Evolutionary conservation across 176 grass and related monocot species (phyloP).

Genomic region (Alloteropsis semialata): DNA sequence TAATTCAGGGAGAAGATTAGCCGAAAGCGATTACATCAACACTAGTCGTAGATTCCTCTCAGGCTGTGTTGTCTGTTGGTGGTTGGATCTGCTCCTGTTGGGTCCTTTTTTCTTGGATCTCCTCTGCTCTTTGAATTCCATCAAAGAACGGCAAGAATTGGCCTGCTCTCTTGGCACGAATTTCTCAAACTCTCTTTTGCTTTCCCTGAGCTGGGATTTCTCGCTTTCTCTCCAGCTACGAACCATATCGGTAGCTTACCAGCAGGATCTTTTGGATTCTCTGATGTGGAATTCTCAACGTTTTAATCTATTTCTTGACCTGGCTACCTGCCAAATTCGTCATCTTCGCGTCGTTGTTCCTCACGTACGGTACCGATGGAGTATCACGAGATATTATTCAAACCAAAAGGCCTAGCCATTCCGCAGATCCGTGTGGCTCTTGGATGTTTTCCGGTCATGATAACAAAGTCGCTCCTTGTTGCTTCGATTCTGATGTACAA

Average conservation of each 20-base stretch:
- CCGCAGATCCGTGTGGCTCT: background rate
- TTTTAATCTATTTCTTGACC: background rate
- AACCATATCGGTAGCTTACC: background rate
- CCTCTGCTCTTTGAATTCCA: background rate
- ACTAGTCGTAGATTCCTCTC: background rate
- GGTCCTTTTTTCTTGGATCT: background rate
- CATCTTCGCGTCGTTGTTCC: background rate
- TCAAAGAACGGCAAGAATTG: background rate
- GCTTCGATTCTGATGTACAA: slow-evolving; percentile 10
- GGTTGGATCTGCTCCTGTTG: background rate
- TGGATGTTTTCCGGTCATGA: background rate
- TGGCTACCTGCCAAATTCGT: background rate
- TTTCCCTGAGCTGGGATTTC: background rate
- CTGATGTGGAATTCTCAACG: background rate
- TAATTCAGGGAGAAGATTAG: slow-evolving; percentile 7
- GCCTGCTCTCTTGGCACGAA: background rate
- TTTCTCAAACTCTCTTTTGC: background rate
- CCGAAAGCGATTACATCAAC: background rate
- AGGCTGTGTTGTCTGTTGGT: background rate
- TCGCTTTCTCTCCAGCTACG: background rate
- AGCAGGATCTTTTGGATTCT: background rate
- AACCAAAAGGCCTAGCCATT: background rate
- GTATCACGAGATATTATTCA: slow-evolving; percentile 10
- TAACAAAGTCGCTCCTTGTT: background rate
- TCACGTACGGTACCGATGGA: background rate